A percentile compares a stretch with the other conserved stretches of the same genome.
These are phyloP conservation scores for Selenicereus undatus DNA, from an alignment of 148 eudicot species.

Conservation along the genomic window DNA sequence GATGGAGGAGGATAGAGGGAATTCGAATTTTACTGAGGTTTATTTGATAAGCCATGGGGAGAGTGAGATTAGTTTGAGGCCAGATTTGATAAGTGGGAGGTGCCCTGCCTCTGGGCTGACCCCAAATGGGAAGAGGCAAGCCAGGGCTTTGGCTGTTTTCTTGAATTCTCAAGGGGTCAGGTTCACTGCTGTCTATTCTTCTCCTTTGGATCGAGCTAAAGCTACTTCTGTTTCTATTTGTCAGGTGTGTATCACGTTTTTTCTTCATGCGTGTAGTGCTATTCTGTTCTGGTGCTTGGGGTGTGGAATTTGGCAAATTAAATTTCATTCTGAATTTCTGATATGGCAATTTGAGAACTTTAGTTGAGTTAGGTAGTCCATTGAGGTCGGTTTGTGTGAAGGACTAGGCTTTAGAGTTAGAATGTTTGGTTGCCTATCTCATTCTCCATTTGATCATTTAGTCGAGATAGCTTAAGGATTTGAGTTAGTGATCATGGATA, in stretches of 20 bases:
- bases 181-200: slow-evolving; percentile 75
- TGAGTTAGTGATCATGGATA: background rate
- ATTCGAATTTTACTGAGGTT: slow-evolving; percentile 49
- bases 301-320: background rate
- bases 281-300: background rate
- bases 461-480: background rate
- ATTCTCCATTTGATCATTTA: background rate
- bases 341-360: background rate
- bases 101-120: slow-evolving; percentile 65
- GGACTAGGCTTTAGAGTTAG: background rate
- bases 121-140: slow-evolving; percentile 74
- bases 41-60: slow-evolving; percentile 80
- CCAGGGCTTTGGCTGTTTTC: slow-evolving; percentile 86
- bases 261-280: too few relatives aligned
- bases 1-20: slow-evolving; percentile 34
- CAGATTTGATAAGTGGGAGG: slow-evolving; percentile 77
- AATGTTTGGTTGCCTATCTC: background rate
- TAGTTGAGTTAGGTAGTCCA: background rate
- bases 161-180: slow-evolving; percentile 78
- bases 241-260: slow-evolving; percentile 43
- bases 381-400: background rate
- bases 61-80: slow-evolving; percentile 74
- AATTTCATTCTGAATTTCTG: background rate
- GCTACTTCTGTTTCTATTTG: slow-evolving; percentile 74
- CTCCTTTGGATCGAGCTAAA: slow-evolving; percentile 93